A percentile compares a stretch with the other conserved stretches of the same genome.
phyloP scores from a whole-genome alignment of 73 alveolate genomes.

The Paramecium bursaria region DNA sequence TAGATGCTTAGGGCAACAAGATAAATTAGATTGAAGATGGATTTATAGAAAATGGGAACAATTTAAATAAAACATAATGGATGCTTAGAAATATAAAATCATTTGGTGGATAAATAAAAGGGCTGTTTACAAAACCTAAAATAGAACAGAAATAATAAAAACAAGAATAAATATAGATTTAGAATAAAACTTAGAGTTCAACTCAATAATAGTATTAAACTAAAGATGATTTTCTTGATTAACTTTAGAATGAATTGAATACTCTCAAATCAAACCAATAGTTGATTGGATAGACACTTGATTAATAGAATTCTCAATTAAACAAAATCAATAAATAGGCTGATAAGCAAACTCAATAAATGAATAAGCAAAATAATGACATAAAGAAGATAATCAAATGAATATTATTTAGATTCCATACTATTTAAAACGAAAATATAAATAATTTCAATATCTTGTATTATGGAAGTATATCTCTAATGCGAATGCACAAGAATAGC shows the following conservation, averaged over 20 bases:
- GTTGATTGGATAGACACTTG: not conserved
- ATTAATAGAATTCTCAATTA: not conserved
- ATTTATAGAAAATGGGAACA: not conserved
- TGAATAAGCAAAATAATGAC: not conserved
- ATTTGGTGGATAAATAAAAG: not conserved
- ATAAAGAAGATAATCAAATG: not conserved
- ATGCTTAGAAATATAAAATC: not conserved
- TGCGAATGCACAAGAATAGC: no score
- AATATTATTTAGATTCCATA: no score
- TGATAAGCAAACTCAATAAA: not conserved
- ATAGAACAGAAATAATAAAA: not conserved
- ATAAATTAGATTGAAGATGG: not conserved
- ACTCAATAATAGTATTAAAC: not conserved
- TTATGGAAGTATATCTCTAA: no score
- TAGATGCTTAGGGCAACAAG: not conserved
- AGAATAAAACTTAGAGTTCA: not conserved
- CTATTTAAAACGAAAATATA: no score
- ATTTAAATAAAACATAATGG: not conserved
- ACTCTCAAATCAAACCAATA: not conserved
- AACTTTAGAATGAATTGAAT: not conserved
- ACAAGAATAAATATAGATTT: not conserved
- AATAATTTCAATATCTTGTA: no score
- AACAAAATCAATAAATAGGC: conserved; percentile 19
- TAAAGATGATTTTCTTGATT: not conserved
- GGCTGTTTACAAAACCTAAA: not conserved